These are phyloP conservation scores for Phytophthora tentaculata DNA, from an alignment of 352 stramenopile genomes.

Conservation along the genomic window DNA sequence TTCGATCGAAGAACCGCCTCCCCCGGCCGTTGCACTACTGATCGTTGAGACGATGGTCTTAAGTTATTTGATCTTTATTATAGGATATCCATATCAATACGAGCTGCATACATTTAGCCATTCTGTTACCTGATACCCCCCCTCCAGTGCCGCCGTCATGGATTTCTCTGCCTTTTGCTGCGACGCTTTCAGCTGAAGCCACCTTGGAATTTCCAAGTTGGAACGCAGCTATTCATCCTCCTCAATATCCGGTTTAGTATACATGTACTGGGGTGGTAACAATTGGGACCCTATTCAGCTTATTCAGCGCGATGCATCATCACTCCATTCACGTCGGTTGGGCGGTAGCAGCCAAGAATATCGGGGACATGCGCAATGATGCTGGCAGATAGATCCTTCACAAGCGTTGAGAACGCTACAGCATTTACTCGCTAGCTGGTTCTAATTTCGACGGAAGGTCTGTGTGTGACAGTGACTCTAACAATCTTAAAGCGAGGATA, in stretches of 20 bases:
- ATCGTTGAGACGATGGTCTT: conserved; percentile 17
- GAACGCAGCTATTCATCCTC: too few species aligned
- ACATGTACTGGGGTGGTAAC: too few species aligned
- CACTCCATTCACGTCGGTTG: neutral
- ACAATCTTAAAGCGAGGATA: too few species aligned
- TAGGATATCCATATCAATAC: conserved; percentile 33
- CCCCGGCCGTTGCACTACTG: neutral
- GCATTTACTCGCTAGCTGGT: too few species aligned
- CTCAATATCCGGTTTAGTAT: conserved; percentile 18
- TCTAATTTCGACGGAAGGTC: too few species aligned
- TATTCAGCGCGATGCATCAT: conserved; percentile 11
- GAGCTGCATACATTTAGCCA: conserved; percentile 16
- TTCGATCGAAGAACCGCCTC: conserved; percentile 8
- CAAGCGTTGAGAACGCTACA: too few species aligned
- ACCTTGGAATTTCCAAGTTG: too few species aligned
- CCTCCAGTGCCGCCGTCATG: too few species aligned
- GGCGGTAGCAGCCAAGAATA: conserved; percentile 5
- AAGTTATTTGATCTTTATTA: conserved; percentile 41
- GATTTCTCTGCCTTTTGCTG: too few species aligned
- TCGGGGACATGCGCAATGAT: neutral
- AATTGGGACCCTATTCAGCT: conserved; percentile 24
- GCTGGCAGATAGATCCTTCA: too few species aligned
- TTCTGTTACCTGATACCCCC: neutral
- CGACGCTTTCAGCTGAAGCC: too few species aligned
- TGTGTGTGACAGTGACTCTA: too few species aligned